These are phyloP conservation scores for Pseudocercospora macadamiae DNA, from an alignment of 2,329 filamentous ascomycete genomes.

Conservation along the genomic window DNA sequence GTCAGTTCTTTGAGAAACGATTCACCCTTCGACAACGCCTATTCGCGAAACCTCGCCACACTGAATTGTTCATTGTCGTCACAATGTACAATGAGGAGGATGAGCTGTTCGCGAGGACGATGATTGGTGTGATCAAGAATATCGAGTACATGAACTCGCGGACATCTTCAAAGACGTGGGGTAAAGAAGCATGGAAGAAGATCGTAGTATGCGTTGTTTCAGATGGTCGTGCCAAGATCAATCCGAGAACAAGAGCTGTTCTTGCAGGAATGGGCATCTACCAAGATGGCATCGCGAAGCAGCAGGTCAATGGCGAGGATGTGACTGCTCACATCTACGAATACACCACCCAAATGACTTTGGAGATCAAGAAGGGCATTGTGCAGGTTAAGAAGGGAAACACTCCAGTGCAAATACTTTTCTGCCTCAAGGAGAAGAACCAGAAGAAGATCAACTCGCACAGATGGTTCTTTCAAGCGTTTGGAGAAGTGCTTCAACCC, in stretches of 20 bases:
- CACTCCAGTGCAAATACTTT: conserved; percentile 93
- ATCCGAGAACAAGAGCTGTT: conserved; percentile 83
- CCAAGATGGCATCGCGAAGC: conserved; percentile 97
- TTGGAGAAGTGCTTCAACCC: conserved; percentile 86
- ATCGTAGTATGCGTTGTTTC: conserved; percentile 98
- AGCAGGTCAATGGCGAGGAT: conserved; percentile 94
- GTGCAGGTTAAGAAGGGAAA: conserved; percentile 80
- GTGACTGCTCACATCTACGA: conserved; percentile 97
- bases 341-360: conserved; percentile 83
- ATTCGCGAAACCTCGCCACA: conserved; percentile 89
- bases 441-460: conserved; percentile 99
- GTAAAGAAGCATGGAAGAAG: conserved; percentile 98
- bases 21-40: conserved; percentile 91
- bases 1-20: conserved; percentile 82
- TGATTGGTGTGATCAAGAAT: conserved; percentile 98
- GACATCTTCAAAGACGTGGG: conserved; percentile 94
- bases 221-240: conserved; percentile 96
- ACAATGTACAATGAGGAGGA: conserved; percentile 99
- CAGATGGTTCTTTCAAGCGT: conserved; percentile 98
- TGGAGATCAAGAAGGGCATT: conserved; percentile 87
- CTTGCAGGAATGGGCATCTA: conserved; percentile 94
- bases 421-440: conserved; percentile 99
- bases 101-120: conserved; percentile 88
- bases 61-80: conserved; percentile 92
- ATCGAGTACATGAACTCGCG: conserved; percentile 97